Evolutionary conservation across 2,329 filamentous ascomycete species (phyloP), one percentile per base, ranked within the genome.

Genomic region (Aspergillus ibericus): DNA sequence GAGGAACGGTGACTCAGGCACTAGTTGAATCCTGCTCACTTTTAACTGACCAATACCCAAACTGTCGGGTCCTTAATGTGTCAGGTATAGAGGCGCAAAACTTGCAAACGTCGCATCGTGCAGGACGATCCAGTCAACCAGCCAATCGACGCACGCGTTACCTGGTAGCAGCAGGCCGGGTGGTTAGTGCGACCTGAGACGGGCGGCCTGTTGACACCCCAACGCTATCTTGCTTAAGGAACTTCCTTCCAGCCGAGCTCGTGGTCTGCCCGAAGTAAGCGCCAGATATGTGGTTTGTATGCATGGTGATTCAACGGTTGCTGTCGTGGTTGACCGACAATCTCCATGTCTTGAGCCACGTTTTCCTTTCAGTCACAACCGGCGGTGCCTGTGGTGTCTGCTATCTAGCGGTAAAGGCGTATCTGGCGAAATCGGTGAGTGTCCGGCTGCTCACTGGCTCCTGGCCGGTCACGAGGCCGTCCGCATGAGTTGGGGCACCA

Each of bases 261-360:
- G 40, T 55, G 34, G 22, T 22, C 40, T 48, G 25, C 16, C 56
- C 36, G 27, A 59, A 47, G 13, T 46, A 52, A 53, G 59, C 56
- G 46, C 38, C 50, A 46, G 13, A 48, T 40, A 60, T 25, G 51
- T 20, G 9, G 36, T 36, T 32, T 25, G 16, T 35, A 51, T 46
- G 48, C 55, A 52, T 25, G 29, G 55, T 52, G 35, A 35, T 27
- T 42, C 42, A 46, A 36, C 56, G 29, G 42, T 42, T 53, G 53
- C 27, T 55, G 32, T 55, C 29, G 40, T 53, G 51, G 44, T 59
- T 55, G 61, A 58, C 50, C 38, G 48, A 59, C 51, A 49, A 52
- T 56, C 29, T 16, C 57, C 52, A 56, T 61, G 57, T 59, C 57
- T 53, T 55, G 52, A 27, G 49, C 59, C 61, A 61, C 56, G 59